A percentile compares a stretch with the other conserved stretches of the same genome.
Conservation (phyloP, 78 protist genomes). For the Capsaspora owczarzaki region DNA sequence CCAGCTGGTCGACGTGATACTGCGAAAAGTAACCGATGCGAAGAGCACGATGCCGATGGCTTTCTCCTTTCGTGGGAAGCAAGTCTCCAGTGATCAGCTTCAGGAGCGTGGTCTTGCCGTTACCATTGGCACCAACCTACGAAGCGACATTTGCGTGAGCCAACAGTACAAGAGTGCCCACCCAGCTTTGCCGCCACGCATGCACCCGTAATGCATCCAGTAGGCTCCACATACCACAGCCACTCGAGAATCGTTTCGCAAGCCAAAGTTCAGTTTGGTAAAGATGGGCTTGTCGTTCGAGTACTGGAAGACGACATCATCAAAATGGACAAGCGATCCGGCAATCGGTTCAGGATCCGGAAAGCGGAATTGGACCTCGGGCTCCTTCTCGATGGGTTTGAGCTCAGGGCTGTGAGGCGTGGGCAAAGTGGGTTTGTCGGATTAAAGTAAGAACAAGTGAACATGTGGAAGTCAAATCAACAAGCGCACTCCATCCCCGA, state of each 20-base stretch:
- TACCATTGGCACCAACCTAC: conserved; percentile 81
- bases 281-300: background rate
- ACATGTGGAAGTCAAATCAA: background rate
- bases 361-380: background rate
- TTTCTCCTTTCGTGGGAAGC: conserved; percentile 14
- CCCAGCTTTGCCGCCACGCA: background rate
- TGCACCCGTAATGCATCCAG: background rate
- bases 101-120: conserved; percentile 72
- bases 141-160: background rate
- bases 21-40: conserved; percentile 65
- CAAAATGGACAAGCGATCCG: background rate
- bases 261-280: background rate
- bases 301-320: background rate
- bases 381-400: background rate
- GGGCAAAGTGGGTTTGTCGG: background rate
- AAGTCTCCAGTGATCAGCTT: conserved; percentile 67
- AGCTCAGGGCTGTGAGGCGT: background rate
- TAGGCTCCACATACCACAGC: background rate
- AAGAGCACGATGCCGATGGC: conserved; percentile 17
- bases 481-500: background rate
- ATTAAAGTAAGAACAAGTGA: background rate
- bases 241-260: background rate
- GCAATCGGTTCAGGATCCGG: background rate
- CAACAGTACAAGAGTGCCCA: background rate
- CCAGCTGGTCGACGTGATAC: conserved; percentile 77